phyloP scores from a whole-genome alignment of 176 grass and related monocot species.

The Luzula sylvatica region DNA sequence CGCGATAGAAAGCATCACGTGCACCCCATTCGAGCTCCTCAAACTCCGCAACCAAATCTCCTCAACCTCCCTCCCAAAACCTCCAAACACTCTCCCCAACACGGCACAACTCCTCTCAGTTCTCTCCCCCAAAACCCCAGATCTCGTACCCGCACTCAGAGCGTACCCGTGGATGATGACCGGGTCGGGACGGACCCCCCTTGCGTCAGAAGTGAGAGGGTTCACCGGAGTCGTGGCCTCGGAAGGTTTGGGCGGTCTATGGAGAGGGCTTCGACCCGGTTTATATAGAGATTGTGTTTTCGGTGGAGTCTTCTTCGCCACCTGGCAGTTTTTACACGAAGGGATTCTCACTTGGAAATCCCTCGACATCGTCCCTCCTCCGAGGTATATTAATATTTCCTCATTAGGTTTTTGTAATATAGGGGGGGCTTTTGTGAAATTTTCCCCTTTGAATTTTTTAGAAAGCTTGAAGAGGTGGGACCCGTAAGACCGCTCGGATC shows the following conservation, averaged over 20 bases:
- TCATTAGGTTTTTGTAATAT: too few relatives aligned
- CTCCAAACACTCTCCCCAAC: conserved; percentile 51
- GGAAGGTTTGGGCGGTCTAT: conserved; percentile 86
- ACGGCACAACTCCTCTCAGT: conserved; percentile 63
- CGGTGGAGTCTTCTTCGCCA: conserved; percentile 84
- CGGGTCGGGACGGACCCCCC: conserved; percentile 65
- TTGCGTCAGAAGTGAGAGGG: conserved; percentile 68
- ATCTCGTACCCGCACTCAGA: conserved; percentile 62
- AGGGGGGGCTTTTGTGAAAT: background rate
- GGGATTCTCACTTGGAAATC: conserved; percentile 73
- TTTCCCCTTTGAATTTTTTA: conserved; percentile 16
- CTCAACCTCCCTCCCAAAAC: conserved; percentile 40
- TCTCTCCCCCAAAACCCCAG: conserved; percentile 50
- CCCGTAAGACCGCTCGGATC: conserved; percentile 59
- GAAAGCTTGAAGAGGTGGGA: conserved; percentile 62
- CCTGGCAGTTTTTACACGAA: conserved; percentile 80
- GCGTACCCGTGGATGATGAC: conserved; percentile 88
- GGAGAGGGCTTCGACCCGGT: conserved; percentile 75
- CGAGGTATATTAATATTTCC: conserved; percentile 2
- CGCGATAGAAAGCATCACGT: conserved; percentile 45
- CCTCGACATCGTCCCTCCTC: conserved; percentile 63
- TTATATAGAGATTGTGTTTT: conserved; percentile 72
- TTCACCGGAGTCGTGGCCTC: conserved; percentile 56
- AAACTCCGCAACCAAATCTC: conserved; percentile 69
- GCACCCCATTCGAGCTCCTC: conserved; percentile 86